These are phyloP conservation scores for Nigrospora sphaerica DNA, from an alignment of 2,329 filamentous ascomycete species.

Conservation along the genomic window DNA sequence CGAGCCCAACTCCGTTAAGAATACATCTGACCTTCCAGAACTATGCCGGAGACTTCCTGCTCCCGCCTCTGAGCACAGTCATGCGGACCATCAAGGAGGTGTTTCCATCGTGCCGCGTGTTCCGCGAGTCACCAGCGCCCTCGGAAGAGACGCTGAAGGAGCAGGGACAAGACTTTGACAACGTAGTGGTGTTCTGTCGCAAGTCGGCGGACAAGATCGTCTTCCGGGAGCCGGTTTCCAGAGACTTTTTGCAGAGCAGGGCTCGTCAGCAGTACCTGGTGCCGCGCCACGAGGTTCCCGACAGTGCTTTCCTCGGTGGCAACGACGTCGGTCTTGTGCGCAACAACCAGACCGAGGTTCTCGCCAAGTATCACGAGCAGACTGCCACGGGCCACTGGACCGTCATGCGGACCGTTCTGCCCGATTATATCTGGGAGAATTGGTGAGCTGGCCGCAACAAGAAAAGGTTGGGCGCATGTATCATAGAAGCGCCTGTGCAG, in stretches of 20 bases:
- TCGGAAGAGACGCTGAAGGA: conserved; percentile 39
- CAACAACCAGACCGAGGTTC: conserved; percentile 55
- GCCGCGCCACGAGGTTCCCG: conserved; percentile 64
- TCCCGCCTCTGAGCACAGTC: conserved; percentile 70
- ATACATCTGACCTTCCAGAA: conserved; percentile 48
- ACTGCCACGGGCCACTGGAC: conserved; percentile 83
- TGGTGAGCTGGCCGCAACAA: conserved; percentile 51
- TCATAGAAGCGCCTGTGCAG: no score
- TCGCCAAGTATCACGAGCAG: conserved; percentile 65
- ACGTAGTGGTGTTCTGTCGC: conserved; percentile 92
- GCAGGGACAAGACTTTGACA: conserved; percentile 69
- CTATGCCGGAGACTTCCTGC: conserved; percentile 81
- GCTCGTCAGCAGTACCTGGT: conserved; percentile 63
- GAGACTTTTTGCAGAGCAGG: conserved; percentile 67
- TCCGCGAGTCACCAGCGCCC: conserved; percentile 63
- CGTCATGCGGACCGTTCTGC: conserved; percentile 83
- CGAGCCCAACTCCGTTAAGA: not conserved
- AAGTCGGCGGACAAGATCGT: conserved; percentile 47
- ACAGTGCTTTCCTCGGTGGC: conserved; percentile 36
- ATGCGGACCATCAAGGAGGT: conserved; percentile 74
- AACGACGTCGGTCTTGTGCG: conserved; percentile 47
- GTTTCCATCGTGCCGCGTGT: conserved; percentile 87
- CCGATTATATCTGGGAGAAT: conserved; percentile 73
- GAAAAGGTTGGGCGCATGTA: no score
- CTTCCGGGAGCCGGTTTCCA: conserved; percentile 59